phyloP scores from a whole-genome alignment of 768 basidiomycete genomes.

The Tephrocybe sp. region DNA sequence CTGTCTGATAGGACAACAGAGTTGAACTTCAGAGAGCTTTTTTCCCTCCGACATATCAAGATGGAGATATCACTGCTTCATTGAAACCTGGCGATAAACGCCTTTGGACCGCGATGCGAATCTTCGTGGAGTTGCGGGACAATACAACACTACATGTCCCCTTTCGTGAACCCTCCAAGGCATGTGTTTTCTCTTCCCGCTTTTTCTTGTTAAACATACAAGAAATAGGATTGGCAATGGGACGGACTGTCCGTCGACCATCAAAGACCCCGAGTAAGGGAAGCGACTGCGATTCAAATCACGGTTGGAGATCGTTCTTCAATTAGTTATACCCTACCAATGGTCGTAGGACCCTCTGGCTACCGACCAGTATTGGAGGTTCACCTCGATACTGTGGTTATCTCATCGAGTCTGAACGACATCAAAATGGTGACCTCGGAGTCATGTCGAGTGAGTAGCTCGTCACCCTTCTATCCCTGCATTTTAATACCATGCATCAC shows the following conservation, averaged over 20 bases:
- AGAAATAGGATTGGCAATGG: slow-evolving; percentile 87
- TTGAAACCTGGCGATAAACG: slow-evolving; percentile 78
- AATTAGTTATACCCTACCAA: slow-evolving; percentile 80
- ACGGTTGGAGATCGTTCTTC: slow-evolving; percentile 79
- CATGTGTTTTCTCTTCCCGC: slow-evolving; percentile 19
- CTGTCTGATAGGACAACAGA: slow-evolving; percentile 32
- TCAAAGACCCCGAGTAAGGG: slow-evolving; percentile 51
- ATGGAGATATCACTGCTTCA: slow-evolving; percentile 50
- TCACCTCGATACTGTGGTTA: slow-evolving; percentile 72
- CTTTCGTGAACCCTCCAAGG: slow-evolving; percentile 90
- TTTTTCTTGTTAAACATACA: not conserved
- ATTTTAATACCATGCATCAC: not conserved
- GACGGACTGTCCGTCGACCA: slow-evolving; percentile 57
- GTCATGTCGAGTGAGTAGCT: slow-evolving; percentile 66
- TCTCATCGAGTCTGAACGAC: slow-evolving; percentile 87
- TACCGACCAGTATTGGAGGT: slow-evolving; percentile 80
- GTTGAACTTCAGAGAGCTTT: slow-evolving; percentile 76
- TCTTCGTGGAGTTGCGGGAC: slow-evolving; percentile 80
- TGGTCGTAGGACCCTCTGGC: slow-evolving; percentile 70
- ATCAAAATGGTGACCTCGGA: slow-evolving; percentile 74
- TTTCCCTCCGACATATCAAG: slow-evolving; percentile 77
- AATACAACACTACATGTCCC: slow-evolving; percentile 81
- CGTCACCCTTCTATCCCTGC: not conserved
- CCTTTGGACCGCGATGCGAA: slow-evolving; percentile 76
- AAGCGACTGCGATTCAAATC: slow-evolving; percentile 71